Evolutionary conservation across 1,284 basidiomycete genomes (phyloP), one percentile per base, ranked within the genome.

Genomic region (Coniferiporia sulphurascens): DNA sequence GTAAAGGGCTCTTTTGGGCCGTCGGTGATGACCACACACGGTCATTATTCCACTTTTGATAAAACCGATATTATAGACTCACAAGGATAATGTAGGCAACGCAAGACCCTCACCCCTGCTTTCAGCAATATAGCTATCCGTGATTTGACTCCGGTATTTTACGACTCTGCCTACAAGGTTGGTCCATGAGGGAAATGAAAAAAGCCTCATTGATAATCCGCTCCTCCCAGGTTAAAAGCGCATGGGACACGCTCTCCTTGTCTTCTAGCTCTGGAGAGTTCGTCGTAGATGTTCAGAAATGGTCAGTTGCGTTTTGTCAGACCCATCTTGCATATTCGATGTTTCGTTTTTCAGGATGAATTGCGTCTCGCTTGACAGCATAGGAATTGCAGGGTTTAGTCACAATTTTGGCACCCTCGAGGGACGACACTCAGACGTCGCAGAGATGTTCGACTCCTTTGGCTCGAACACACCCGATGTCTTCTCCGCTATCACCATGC

Each of bases 331-430:
- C 6, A 27, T 5, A 27, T 27, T 27, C 27, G 27, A 27, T 5
- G n/a, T 5, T 2, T 27, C n/a, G 27, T 27, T 2, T 27, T 27
- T 27, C 27, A 27, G 27, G 27, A 27, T 80, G 79, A 80, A 80
- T 61, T 70, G 69, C 21, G 69, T 81, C 19, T 74, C 80, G 0
- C 73, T 85, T 6, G 83, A 86, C 67, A 78, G 77, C 3, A 75
- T 86, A 55, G 83, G 85, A 1, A 81, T 85, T 52, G 81, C 81
- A 0, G 76, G 77, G 0, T 78, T 86, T 64, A 78, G 78, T 0
- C 81, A 85, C 66, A 76, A 84, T 63, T 85, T 86, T 64, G 75
- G 76, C 3, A 71, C 80, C 0, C 70, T 86, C 19, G 74, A 79
- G 5, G 82, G 81, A 7, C 73, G 79, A 64, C 64, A 67, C 1